Percentiles rank a stretch among this genome's conserved stretches.
Evolutionary conservation across 805 yeast genomes (phyloP).

Genomic region (Middelhovenomyces tepae): DNA sequence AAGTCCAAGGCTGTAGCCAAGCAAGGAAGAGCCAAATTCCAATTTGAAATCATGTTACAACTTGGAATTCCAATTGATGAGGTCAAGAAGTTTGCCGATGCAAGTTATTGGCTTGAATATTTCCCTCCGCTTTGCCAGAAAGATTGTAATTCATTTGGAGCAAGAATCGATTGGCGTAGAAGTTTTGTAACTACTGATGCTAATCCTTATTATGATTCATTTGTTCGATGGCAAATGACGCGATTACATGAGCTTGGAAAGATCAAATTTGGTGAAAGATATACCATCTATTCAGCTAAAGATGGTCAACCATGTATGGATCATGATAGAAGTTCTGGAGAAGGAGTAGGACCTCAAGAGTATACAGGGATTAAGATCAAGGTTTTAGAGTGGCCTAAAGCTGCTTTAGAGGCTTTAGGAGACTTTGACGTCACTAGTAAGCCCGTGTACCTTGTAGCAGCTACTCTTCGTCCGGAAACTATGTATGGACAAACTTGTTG

Average conservation of each 20-base stretch:
- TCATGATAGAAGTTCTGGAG: conserved; percentile 95
- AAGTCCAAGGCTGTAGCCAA: conserved; percentile 92
- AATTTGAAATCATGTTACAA: conserved; percentile 93
- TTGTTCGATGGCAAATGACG: conserved; percentile 94
- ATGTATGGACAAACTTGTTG: conserved; percentile 99
- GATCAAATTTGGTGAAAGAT: conserved; percentile 96
- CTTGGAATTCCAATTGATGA: conserved; percentile 81
- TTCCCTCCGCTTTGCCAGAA: conserved; percentile 85
- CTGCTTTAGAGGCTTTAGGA: conserved; percentile 40
- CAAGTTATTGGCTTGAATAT: conserved; percentile 79
- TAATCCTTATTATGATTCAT: conserved; percentile 91
- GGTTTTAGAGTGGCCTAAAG: conserved; percentile 51
- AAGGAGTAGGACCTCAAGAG: conserved; percentile 95
- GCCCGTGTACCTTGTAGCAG: conserved; percentile 81
- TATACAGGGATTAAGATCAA: conserved; percentile 87
- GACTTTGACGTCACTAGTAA: conserved; percentile 41
- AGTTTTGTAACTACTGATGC: conserved; percentile 90
- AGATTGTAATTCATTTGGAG: conserved; percentile 77
- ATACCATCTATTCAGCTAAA: conserved; percentile 93
- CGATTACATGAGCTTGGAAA: conserved; percentile 75
- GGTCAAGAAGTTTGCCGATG: conserved; percentile 80
- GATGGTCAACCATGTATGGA: conserved; percentile 99
- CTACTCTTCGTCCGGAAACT: conserved; percentile 97
- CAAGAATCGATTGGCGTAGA: conserved; percentile 97
- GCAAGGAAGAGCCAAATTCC: conserved; percentile 88